Evolutionary conservation across 192 early-diverging fungal genomes (phyloP), one percentile per base, ranked within the genome.

Genomic region (Chytriomyces sp.): DNA sequence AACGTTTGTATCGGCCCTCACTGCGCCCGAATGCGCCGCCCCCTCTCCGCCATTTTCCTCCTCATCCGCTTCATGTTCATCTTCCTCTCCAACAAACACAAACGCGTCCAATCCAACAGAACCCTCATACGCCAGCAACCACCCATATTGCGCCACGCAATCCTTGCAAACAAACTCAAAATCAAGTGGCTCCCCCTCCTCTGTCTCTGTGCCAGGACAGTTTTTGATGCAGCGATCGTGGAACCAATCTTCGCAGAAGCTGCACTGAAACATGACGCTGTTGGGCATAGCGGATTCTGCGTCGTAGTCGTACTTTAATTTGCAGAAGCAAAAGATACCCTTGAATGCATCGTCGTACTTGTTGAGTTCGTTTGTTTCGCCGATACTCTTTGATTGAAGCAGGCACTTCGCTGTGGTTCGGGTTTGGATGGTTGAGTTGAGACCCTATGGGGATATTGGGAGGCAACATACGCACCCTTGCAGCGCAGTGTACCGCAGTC

Each of bases 401-500:
- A 32, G 17, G 68, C 78, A 78, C 54, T 67, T 73, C 8, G 28
- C 40, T 59, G 40, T 49, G 8, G 22, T 7, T 49, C n/a, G n/a
- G n/a, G n/a, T n/a, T n/a, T n/a, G n/a, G n/a, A n/a, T n/a, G n/a
- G n/a, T n/a, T n/a, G n/a, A n/a, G n/a, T n/a, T n/a, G n/a, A n/a
- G n/a, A n/a, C n/a, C n/a, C n/a, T n/a, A n/a, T n/a, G n/a, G n/a
- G n/a, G n/a, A n/a, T n/a, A n/a, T n/a, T n/a, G n/a, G n/a, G n/a
- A n/a, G n/a, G n/a, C n/a, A n/a, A n/a, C n/a, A n/a, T n/a, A n/a
- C n/a, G n/a, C n/a, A n/a, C n/a, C n/a, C n/a, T n/a, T n/a, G n/a
- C n/a, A n/a, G n/a, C n/a, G n/a, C n/a, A n/a, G n/a, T n/a, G 91
- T 90, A 5, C 94, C 96, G 59, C 96, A 98, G 80, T 96, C 94